Conservation (phyloP, 441 rosid species). For the Bocquillonia castaneifolia region DNA sequence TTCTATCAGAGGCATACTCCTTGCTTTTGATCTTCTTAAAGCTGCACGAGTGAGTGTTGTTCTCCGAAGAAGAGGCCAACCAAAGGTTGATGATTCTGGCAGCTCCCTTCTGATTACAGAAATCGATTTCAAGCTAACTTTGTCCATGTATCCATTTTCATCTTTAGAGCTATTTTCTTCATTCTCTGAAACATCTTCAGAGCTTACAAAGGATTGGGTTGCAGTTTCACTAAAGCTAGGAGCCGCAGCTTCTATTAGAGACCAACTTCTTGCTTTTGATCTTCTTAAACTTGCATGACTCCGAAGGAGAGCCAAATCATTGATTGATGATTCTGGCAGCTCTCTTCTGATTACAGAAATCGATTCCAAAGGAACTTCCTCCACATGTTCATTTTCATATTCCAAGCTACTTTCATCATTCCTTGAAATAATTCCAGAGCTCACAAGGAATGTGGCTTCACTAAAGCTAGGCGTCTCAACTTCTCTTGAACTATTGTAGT, state of each 20-base stretch:
- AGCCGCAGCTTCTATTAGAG: slow-evolving; percentile 11
- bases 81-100: slow-evolving; percentile 39
- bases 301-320: too few relatives aligned
- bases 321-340: slow-evolving; percentile 31
- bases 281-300: too few relatives aligned
- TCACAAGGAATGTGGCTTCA: slow-evolving; percentile 1
- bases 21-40: slow-evolving; percentile 32
- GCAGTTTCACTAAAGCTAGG: slow-evolving; percentile 3
- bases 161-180: slow-evolving; percentile 15
- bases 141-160: not conserved
- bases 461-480: slow-evolving; percentile 1
- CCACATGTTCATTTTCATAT: not conserved
- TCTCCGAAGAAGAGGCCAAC: slow-evolving; percentile 74
- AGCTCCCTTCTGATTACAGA: slow-evolving; percentile 33
- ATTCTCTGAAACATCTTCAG: slow-evolving; percentile 14
- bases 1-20: slow-evolving; percentile 56
- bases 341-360: slow-evolving; percentile 34
- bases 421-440: slow-evolving; percentile 11
- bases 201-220: slow-evolving; percentile 1
- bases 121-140: slow-evolving; percentile 24
- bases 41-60: slow-evolving; percentile 24
- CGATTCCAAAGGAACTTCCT: slow-evolving; percentile 19
- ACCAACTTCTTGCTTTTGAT: too few relatives aligned
- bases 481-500: slow-evolving; percentile 12
- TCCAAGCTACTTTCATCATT: slow-evolving; percentile 15